A percentile compares a stretch with the other conserved stretches of the same genome.
phyloP scores from a whole-genome alignment of 345 rosid species.

The Dovyalis caffra region DNA sequence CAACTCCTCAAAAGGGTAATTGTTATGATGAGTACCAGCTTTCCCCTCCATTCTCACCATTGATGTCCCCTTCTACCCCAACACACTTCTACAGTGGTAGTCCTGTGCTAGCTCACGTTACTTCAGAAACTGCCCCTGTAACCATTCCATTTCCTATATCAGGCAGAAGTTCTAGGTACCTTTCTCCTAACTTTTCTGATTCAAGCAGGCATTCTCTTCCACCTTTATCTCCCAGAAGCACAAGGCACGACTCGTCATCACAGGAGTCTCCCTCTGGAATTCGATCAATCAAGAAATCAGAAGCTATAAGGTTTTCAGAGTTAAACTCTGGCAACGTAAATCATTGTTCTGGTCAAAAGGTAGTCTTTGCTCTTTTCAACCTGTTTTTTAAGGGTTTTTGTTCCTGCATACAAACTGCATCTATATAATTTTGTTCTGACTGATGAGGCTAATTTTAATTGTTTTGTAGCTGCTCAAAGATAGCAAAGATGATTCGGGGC shows the following conservation, averaged over 20 bases:
- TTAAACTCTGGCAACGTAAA: slow-evolving; percentile 53
- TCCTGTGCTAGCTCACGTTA: slow-evolving; percentile 38
- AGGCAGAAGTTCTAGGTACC: slow-evolving; percentile 45
- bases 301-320: slow-evolving; percentile 58
- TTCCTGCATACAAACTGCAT: slow-evolving; percentile 1
- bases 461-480: slow-evolving; percentile 56
- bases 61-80: slow-evolving; percentile 66
- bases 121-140: slow-evolving; percentile 81
- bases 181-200: slow-evolving; percentile 76
- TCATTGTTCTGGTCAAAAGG: slow-evolving; percentile 68
- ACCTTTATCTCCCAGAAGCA: slow-evolving; percentile 76
- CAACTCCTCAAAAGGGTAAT: slow-evolving; percentile 31
- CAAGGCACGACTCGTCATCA: slow-evolving; percentile 65
- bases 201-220: slow-evolving; percentile 76
- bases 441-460: slow-evolving; percentile 17
- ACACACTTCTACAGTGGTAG: slow-evolving; percentile 40
- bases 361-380: slow-evolving; percentile 16
- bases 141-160: slow-evolving; percentile 61
- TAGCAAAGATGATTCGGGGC: slow-evolving; percentile 74
- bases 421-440: background rate
- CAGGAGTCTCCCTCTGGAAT: slow-evolving; percentile 78
- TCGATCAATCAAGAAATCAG: slow-evolving; percentile 52
- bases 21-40: slow-evolving; percentile 65
- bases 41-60: slow-evolving; percentile 88
- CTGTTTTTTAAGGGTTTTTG: background rate